Evolutionary conservation across 208 protist species (phyloP), one percentile per base, ranked within the genome.

Genomic region (Lotmaria passim): DNA sequence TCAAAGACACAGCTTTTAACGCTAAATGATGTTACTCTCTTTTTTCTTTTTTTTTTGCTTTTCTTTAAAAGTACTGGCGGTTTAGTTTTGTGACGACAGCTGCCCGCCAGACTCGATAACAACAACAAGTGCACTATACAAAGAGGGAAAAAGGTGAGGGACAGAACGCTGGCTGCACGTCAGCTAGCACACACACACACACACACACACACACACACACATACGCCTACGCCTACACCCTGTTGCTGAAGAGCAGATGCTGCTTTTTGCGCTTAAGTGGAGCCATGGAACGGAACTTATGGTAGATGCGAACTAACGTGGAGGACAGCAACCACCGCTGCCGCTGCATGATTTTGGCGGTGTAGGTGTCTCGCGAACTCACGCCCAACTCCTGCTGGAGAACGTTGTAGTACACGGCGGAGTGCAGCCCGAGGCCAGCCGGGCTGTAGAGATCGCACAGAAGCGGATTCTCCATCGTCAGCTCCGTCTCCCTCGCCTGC

Each of bases 171-270:
- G n/a, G n/a, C n/a, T 5, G 43, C 36, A 39, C 12, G 8, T 14
- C 36, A 31, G 33, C 26, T 46, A 11, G 28, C 50, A 59, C 21
- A 53, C 26, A 52, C 38, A 63, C 7, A 56, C n/a, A n/a, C n/a
- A n/a, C n/a, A n/a, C n/a, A n/a, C n/a, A n/a, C n/a, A n/a, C n/a
- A n/a, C n/a, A n/a, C n/a, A n/a, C n/a, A n/a, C n/a, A n/a, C n/a
- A n/a, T n/a, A n/a, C n/a, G n/a, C n/a, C n/a, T n/a, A n/a, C n/a
- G 38, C 8, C 58, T 70, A 96, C 52, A 96, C 75, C 23, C 84
- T 81, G 72, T 96, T 96, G 56, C 89, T 96, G 78, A 96, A 96
- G 6, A 96, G 82, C 15, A 96, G 31, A 55, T 96, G 91, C 52
- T 96, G 91, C 56, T 90, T 46, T 60, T 93, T 94, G 33, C 91